Conservation (phyloP, 805 yeast species). For the Candida vaughaniae region DNA sequence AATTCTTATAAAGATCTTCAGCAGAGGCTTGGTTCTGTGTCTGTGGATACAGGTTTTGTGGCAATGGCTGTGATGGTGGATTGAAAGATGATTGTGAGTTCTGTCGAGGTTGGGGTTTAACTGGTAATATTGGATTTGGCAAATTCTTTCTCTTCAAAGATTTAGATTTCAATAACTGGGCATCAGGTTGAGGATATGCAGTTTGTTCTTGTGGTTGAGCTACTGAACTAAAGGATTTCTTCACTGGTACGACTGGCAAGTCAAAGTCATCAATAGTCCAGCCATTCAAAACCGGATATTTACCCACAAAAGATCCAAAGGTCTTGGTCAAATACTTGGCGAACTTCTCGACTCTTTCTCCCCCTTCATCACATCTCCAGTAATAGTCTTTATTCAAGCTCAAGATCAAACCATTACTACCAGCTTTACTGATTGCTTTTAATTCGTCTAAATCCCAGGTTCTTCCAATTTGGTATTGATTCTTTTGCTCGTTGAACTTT, state of each 20-base stretch:
- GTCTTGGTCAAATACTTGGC: conserved; percentile 30
- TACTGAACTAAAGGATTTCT: conserved; percentile 8
- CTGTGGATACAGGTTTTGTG: not conserved
- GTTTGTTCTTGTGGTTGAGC: conserved; percentile 13
- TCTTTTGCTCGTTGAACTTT: conserved; percentile 65
- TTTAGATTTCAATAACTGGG: conserved; percentile 20
- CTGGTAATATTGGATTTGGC: conserved; percentile 21
- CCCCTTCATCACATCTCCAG: conserved; percentile 55
- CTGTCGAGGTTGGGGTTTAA: conserved; percentile 14
- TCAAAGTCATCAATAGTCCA: conserved; percentile 33
- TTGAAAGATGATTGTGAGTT: conserved; percentile 2
- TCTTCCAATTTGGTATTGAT: conserved; percentile 83
- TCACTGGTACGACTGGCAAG: conserved; percentile 25
- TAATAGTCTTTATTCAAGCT: conserved; percentile 75
- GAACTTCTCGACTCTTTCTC: conserved; percentile 36
- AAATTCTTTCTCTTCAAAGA: conserved; percentile 22
- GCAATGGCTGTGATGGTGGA: conserved; percentile 1
- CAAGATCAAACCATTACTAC: conserved; percentile 57
- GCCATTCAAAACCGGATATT: conserved; percentile 37
- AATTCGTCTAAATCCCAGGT: conserved; percentile 86
- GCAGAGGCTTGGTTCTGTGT: not conserved
- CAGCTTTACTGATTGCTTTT: conserved; percentile 49
- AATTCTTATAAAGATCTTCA: conserved; percentile 26
- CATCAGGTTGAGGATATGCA: conserved; percentile 21
- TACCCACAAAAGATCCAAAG: conserved; percentile 35